A percentile compares a stretch with the other conserved stretches of the same genome.
These are phyloP conservation scores for Closterium sp. DNA, from an alignment of 139 green algal species.

Conservation along the genomic window DNA sequence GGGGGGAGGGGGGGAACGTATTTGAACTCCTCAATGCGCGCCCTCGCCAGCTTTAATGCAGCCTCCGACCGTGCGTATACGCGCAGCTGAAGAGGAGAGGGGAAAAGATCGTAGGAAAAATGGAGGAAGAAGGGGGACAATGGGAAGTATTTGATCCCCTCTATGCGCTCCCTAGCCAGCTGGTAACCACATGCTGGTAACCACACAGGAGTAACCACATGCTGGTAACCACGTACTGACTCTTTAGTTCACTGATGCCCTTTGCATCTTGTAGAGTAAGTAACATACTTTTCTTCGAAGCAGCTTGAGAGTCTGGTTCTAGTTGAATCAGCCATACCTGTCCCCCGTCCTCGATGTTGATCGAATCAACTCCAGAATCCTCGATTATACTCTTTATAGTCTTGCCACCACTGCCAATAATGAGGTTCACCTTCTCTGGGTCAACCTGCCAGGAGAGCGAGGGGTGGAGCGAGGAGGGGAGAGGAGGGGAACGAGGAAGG, in stretches of 20 bases:
- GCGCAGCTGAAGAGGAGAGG: background rate
- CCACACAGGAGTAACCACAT: background rate
- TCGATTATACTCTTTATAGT: constrained; percentile 70
- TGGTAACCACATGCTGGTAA: background rate
- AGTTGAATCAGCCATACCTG: background rate
- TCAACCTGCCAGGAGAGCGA: constrained; percentile 11
- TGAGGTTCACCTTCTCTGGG: constrained; percentile 52
- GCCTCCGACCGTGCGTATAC: background rate
- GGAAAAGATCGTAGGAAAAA: background rate
- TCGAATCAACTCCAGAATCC: constrained; percentile 35
- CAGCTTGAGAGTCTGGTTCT: too few species aligned
- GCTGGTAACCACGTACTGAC: background rate
- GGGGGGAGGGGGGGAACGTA: background rate
- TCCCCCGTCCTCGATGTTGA: constrained; percentile 10
- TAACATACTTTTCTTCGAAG: too few species aligned
- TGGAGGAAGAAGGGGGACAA: background rate
- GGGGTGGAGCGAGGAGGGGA: background rate
- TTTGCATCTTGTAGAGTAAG: too few species aligned
- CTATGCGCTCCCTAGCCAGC: too few species aligned
- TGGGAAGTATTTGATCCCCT: background rate
- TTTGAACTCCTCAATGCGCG: too few species aligned
- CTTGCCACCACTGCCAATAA: constrained; percentile 81
- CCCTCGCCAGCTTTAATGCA: background rate
- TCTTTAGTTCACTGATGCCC: too few species aligned
- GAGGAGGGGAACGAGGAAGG: too few species aligned